Percentiles rank a stretch among this genome's conserved stretches.
These are phyloP conservation scores for Boletellus emodensis DNA, from an alignment of 768 basidiomycete genomes.

Conservation along the genomic window DNA sequence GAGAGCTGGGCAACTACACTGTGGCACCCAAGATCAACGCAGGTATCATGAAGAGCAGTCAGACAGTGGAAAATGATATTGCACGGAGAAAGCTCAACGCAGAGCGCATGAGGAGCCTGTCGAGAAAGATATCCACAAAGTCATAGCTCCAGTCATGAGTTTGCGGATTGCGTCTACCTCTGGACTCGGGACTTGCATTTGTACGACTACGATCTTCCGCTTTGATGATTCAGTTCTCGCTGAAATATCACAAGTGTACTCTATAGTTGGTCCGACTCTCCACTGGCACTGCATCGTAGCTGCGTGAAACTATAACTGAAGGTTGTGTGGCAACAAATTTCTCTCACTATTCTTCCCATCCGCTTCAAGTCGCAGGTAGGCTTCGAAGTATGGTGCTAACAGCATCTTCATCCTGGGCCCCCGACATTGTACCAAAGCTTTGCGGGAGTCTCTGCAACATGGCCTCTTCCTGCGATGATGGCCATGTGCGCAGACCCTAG, in stretches of 20 bases:
- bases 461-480: too few relatives aligned
- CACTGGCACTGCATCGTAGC: too few relatives aligned
- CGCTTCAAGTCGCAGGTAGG: too few relatives aligned
- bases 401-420: too few relatives aligned
- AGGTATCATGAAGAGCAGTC: slow-evolving; percentile 43
- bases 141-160: slow-evolving; percentile 6
- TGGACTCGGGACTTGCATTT: not conserved
- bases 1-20: slow-evolving; percentile 72
- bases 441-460: too few relatives aligned
- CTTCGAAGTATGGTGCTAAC: too few relatives aligned
- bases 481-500: too few relatives aligned
- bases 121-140: slow-evolving; percentile 40
- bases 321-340: too few relatives aligned
- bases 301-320: too few relatives aligned
- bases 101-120: slow-evolving; percentile 66
- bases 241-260: not conserved
- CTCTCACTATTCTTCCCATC: too few relatives aligned
- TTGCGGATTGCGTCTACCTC: not conserved
- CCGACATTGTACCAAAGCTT: too few relatives aligned
- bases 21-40: slow-evolving; percentile 65
- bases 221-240: not conserved
- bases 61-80: slow-evolving; percentile 69
- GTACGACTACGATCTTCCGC: slow-evolving; percentile 5
- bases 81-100: slow-evolving; percentile 71
- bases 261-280: not conserved